Percentiles rank a stretch among this genome's conserved stretches.
phyloP scores from a whole-genome alignment of 805 yeast species.

The Candida corydali region DNA sequence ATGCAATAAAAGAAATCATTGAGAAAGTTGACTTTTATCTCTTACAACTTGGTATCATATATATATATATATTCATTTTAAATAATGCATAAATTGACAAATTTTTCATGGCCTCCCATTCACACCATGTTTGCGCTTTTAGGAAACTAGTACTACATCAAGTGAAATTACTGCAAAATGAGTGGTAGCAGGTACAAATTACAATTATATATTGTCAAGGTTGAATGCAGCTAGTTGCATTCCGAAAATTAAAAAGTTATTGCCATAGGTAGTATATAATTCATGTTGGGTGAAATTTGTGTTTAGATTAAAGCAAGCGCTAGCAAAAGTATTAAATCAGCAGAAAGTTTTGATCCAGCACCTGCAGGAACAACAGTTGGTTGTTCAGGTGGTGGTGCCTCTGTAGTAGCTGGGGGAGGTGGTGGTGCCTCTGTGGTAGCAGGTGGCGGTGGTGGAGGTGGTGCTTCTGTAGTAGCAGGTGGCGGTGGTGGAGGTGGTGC shows the following conservation, averaged over 20 bases:
- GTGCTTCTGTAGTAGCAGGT: background rate
- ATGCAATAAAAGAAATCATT: constrained; percentile 4
- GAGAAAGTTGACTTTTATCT: too few species aligned
- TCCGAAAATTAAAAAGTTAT: background rate
- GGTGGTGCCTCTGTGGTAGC: background rate
- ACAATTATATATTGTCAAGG: constrained; percentile 1
- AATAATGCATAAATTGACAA: constrained; percentile 2
- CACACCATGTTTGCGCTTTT: too few species aligned
- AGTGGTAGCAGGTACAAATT: background rate
- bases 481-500: background rate
- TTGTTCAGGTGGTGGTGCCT: background rate
- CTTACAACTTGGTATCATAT: too few species aligned
- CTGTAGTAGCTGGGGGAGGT: background rate
- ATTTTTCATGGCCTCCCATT: too few species aligned
- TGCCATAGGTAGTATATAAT: constrained; percentile 1
- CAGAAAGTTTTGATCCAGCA: background rate
- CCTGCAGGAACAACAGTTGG: constrained; percentile 3
- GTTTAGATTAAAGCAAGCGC: constrained; percentile 3
- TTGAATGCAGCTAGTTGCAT: constrained; percentile 2
- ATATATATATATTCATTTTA: background rate
- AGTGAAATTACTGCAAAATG: background rate
- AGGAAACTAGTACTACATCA: background rate
- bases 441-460: background rate
- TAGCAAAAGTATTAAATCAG: background rate
- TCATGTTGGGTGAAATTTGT: background rate